Base-by-base conservation (phyloP, 1,139 yeast species). In the Geotrichum macrosporum region DNA sequence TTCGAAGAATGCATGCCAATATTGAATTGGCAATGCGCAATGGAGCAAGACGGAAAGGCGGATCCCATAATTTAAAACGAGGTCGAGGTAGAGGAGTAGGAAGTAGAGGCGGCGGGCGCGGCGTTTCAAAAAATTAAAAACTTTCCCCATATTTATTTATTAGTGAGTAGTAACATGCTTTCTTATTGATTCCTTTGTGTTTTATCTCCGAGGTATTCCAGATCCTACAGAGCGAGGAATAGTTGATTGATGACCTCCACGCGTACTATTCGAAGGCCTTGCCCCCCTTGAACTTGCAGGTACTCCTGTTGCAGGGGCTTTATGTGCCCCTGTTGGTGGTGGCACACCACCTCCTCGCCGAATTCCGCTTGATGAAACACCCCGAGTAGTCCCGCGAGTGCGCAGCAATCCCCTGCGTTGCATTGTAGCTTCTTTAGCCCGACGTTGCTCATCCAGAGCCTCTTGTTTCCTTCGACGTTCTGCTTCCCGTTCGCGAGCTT, bases 401-500 rank as follows among this genome's bases (percentile, higher is more conserved):
- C 27, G 27, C 27, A 24, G 6, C 18, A 27, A n/a, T 13, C 46
- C 46, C 16, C 41, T 16, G 16, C 46, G 10, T 12, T 39, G 40
- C 31, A 39, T n/a, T 16, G 21, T 18, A 5, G 41, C 36, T 29
- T 46, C 42, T 32, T 41, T 46, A 9, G 33, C 36, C 16, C 35
- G 29, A 3, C 32, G 24, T 19, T 33, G 38, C 30, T 41, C 43
- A 27, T 46, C 46, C 3, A 35, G 20, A 16, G 30, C 29, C 24
- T 12, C 55, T 37, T 50, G 47, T 29, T 50, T 53, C 20, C 51
- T 54, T 36, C 53, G 53, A 18, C 49, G 47, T 22, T 42, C 48
- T 35, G 46, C 44, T 26, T 46, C 56, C 32, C 51, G 55, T 42
- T 56, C 55, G 22, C 47, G 46, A 32, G 51, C 52, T 44, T 55